Conservation (phyloP, 371 early-diverging fungal species). For the Lichtheimia hyalospora region DNA sequence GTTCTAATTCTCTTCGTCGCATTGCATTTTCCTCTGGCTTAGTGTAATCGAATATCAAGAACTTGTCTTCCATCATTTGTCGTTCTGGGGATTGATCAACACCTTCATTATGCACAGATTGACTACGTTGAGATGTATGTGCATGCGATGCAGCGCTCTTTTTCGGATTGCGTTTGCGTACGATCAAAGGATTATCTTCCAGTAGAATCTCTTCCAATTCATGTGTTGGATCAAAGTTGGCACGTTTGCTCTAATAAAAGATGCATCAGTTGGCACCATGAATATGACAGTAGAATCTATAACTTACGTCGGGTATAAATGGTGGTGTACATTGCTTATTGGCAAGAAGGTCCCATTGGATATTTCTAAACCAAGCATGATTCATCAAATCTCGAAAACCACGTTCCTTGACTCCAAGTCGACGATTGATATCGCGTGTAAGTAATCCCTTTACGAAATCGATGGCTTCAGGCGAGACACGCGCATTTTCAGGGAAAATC, state of each 20-base stretch:
- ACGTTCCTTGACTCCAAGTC: slow-evolving; percentile 59
- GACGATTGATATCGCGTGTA: slow-evolving; percentile 55
- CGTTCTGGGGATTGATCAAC: slow-evolving; percentile 28
- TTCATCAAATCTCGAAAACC: slow-evolving; percentile 51
- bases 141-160: slow-evolving; percentile 16
- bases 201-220: slow-evolving; percentile 93
- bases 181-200: slow-evolving; percentile 90
- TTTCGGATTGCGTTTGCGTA: slow-evolving; percentile 27
- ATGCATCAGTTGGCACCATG: not conserved
- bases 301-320: slow-evolving; percentile 63
- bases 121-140: slow-evolving; percentile 23
- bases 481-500: slow-evolving; percentile 53
- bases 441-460: slow-evolving; percentile 59
- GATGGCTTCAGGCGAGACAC: slow-evolving; percentile 54
- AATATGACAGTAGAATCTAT: not conserved
- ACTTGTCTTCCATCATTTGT: slow-evolving; percentile 68
- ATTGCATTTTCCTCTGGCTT: slow-evolving; percentile 45
- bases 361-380: slow-evolving; percentile 63
- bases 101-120: slow-evolving; percentile 15
- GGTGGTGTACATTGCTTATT: slow-evolving; percentile 61
- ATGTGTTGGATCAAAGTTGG: slow-evolving; percentile 94
- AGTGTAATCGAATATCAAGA: slow-evolving; percentile 62
- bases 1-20: slow-evolving; percentile 22
- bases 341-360: slow-evolving; percentile 59
- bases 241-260: slow-evolving; percentile 48